Base-by-base conservation (phyloP, 352 stramenopile genomes). In the Pythium apleroticum region DNA sequence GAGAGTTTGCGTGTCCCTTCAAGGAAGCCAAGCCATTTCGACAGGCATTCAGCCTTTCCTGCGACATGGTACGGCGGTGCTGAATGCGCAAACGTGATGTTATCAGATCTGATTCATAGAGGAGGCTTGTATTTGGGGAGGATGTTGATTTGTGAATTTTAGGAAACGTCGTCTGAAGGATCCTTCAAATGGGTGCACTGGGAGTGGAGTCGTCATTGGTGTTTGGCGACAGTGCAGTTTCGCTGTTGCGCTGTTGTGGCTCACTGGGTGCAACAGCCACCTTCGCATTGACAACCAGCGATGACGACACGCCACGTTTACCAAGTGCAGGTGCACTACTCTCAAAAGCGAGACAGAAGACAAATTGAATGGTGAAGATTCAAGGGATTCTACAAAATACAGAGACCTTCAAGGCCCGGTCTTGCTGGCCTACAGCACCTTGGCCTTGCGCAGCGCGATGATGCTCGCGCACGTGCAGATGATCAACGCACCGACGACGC, bases 381-480 rank as follows among this genome's bases (percentile, higher is more conserved):
- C 11, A 12, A 41, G 35, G 35, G 1, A 12, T 41, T 41, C 35
- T 41, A 41, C 35, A 41, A 41, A 9, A 9, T 33, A 33, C 30
- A 37, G 31, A 37, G 35, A 14, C 14, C 35, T 15, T 41, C 35
- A 17, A 17, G 35, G 11, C 14, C 14, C 4, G 14, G 19, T 9
- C 15, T 12, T 17, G 0, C 4, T 14, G 6, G 25, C 33, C 28
- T 61, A 69, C 1, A 70, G 33, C 12, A 70, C 57, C 41, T 71
- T 66, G 52, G 66, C 50, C 62, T 88, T 87, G 63, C 84, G 84
- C 27, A 93, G 50, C 3, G 80, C 81, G 46, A 93, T 90, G 35
- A 82, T 65, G 27, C 74, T 81, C 22, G 85, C 82, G 19, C 71
- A 89, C 0, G 72, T 57, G 68, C 79, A 86, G 62, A 93, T 93